These are phyloP conservation scores for Phycomyces blakesleeanus DNA, from an alignment of 192 early-diverging fungal species.

Conservation along the genomic window DNA sequence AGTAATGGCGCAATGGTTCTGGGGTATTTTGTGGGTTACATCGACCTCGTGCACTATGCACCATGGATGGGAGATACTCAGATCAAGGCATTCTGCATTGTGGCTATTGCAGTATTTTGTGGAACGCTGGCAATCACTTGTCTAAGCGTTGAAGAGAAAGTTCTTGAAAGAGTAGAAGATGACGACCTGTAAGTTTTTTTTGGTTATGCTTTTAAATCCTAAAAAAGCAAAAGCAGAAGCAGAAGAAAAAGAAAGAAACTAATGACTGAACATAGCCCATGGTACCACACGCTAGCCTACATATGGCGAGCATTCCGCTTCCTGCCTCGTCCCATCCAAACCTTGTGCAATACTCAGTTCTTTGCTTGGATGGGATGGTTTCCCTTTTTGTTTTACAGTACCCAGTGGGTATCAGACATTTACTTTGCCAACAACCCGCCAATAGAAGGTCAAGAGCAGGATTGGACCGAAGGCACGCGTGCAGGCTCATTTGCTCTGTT, in stretches of 20 bases:
- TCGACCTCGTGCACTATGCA: conserved; percentile 69
- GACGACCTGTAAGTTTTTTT: conserved; percentile 19
- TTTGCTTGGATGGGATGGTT: conserved; percentile 99
- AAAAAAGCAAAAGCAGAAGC: too few species aligned
- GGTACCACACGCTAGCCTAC: conserved; percentile 43
- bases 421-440: conserved; percentile 39
- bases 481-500: conserved; percentile 88
- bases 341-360: conserved; percentile 86
- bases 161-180: conserved; percentile 26
- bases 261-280: conserved; percentile 33
- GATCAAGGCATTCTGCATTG: conserved; percentile 75
- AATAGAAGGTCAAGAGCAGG: conserved; percentile 10
- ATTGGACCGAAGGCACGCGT: conserved; percentile 59
- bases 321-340: conserved; percentile 70
- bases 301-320: conserved; percentile 57
- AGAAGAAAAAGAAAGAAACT: neutral
- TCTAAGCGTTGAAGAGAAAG: conserved; percentile 53
- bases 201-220: too few species aligned
- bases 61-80: conserved; percentile 73
- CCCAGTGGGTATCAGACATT: conserved; percentile 65
- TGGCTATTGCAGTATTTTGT: conserved; percentile 66
- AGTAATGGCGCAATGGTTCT: conserved; percentile 75
- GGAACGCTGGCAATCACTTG: conserved; percentile 66
- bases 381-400: conserved; percentile 91
- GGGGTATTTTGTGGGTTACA: conserved; percentile 83